These are phyloP conservation scores for Plenodomus biglobosus DNA, from an alignment of 2,329 filamentous ascomycete genomes.

Conservation along the genomic window DNA sequence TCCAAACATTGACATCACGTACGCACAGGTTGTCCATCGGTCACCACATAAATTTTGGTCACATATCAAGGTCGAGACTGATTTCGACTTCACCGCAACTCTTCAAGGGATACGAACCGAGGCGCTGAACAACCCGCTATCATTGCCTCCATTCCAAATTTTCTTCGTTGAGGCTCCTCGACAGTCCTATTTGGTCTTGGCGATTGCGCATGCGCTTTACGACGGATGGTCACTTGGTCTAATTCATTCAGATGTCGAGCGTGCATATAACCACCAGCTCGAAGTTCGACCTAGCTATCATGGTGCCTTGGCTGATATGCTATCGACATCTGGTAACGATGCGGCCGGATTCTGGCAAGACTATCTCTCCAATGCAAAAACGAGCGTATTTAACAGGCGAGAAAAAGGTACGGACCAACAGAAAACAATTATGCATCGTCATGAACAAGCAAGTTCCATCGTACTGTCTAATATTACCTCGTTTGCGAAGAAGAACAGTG, in stretches of 20 bases:
- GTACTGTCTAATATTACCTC: slow-evolving; percentile 47
- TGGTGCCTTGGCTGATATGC: slow-evolving; percentile 57
- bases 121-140: slow-evolving; percentile 21
- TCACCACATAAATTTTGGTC: slow-evolving; percentile 41
- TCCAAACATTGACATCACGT: slow-evolving; percentile 56
- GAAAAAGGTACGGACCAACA: background rate
- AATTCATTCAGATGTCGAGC: slow-evolving; percentile 69
- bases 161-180: slow-evolving; percentile 39
- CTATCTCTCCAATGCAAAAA: slow-evolving; percentile 59
- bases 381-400: slow-evolving; percentile 45
- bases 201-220: slow-evolving; percentile 83
- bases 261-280: slow-evolving; percentile 59
- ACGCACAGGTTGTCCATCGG: slow-evolving; percentile 57
- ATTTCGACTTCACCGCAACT: slow-evolving; percentile 34
- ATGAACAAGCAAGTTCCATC: slow-evolving; percentile 52
- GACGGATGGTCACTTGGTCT: slow-evolving; percentile 82
- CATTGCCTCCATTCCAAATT: slow-evolving; percentile 40
- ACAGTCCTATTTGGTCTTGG: slow-evolving; percentile 59
- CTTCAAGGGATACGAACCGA: slow-evolving; percentile 41
- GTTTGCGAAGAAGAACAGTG: slow-evolving; percentile 66
- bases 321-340: slow-evolving; percentile 51
- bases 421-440: slow-evolving; percentile 42
- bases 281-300: slow-evolving; percentile 53
- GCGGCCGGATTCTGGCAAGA: slow-evolving; percentile 70
- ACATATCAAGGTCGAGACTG: slow-evolving; percentile 15